Evolutionary conservation across 1,139 yeast species (phyloP).

Genomic region (Debaryomyces coudertii): DNA sequence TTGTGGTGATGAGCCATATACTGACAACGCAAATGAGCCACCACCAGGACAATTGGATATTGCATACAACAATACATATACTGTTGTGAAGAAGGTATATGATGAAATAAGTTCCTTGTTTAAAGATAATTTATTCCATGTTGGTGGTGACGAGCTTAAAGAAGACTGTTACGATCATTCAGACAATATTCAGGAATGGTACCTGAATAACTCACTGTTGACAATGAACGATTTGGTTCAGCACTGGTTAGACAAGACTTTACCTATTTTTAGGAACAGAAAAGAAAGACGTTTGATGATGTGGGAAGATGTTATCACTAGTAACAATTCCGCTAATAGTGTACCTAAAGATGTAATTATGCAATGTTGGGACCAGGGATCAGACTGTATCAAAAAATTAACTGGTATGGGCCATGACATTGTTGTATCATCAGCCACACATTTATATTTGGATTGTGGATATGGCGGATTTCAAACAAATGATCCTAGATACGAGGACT

Average conservation of each 20-base stretch:
- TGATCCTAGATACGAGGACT: constrained; percentile 39
- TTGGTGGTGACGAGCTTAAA: constrained; percentile 50
- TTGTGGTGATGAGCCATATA: constrained; percentile 41
- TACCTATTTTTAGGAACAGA: constrained; percentile 36
- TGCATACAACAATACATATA: constrained; percentile 37
- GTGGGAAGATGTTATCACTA: constrained; percentile 52
- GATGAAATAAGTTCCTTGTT: constrained; percentile 40
- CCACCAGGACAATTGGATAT: constrained; percentile 52
- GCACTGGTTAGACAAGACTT: constrained; percentile 40
- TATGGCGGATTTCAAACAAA: constrained; percentile 46
- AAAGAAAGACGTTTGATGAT: constrained; percentile 34
- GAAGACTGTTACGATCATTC: constrained; percentile 42
- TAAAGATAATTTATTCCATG: constrained; percentile 45
- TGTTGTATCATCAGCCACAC: constrained; percentile 40
- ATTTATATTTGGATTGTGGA: constrained; percentile 52
- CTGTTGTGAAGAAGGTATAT: constrained; percentile 38
- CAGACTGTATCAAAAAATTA: constrained; percentile 30
- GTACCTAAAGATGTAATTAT: constrained; percentile 38
- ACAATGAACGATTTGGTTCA: constrained; percentile 38
- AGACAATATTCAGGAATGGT: constrained; percentile 29
- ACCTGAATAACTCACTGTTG: constrained; percentile 28
- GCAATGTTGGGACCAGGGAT: constrained; percentile 44
- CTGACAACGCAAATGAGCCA: constrained; percentile 45
- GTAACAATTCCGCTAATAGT: constrained; percentile 23
- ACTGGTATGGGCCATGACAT: constrained; percentile 46